phyloP scores from a whole-genome alignment of 1,284 basidiomycete species.

The Coniferiporia weirii region DNA sequence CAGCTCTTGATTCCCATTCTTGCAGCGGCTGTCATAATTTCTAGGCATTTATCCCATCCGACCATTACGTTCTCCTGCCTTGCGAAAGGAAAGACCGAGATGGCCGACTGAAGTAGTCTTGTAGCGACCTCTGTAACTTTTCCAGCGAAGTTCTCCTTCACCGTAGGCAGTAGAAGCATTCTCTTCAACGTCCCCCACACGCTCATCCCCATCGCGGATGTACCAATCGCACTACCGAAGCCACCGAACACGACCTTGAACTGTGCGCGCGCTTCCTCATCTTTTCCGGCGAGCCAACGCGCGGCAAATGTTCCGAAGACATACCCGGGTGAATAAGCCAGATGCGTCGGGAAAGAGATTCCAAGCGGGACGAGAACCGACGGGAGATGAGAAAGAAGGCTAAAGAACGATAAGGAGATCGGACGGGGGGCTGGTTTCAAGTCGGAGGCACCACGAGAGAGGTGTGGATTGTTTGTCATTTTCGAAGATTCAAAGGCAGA shows the following conservation, averaged over 20 bases:
- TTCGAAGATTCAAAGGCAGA: slow-evolving; percentile 26
- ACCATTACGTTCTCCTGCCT: background rate
- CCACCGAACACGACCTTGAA: slow-evolving; percentile 42
- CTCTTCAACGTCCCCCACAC: background rate
- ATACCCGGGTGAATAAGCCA: slow-evolving; percentile 45
- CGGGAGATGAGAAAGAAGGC: slow-evolving; percentile 35
- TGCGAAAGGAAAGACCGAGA: background rate
- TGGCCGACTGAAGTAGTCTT: background rate
- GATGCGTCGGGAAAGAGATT: slow-evolving; percentile 34
- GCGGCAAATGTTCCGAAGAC: slow-evolving; percentile 35
- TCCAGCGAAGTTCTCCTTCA: background rate
- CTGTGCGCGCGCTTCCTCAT: slow-evolving; percentile 46
- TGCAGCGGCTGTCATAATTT: background rate
- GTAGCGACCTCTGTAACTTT: background rate
- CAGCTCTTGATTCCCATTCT: background rate
- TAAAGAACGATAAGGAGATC: slow-evolving; percentile 36
- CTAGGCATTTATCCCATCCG: background rate
- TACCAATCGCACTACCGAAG: slow-evolving; percentile 8
- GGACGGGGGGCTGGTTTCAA: slow-evolving; percentile 33
- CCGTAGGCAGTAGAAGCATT: background rate
- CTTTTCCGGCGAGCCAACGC: slow-evolving; percentile 37
- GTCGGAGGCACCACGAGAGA: slow-evolving; percentile 33
- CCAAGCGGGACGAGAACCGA: slow-evolving; percentile 43
- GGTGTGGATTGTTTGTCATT: background rate
- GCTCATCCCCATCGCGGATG: background rate